Evolutionary conservation across 106 monocot genomes (phyloP).

Genomic region (Ottelia alismoides): DNA sequence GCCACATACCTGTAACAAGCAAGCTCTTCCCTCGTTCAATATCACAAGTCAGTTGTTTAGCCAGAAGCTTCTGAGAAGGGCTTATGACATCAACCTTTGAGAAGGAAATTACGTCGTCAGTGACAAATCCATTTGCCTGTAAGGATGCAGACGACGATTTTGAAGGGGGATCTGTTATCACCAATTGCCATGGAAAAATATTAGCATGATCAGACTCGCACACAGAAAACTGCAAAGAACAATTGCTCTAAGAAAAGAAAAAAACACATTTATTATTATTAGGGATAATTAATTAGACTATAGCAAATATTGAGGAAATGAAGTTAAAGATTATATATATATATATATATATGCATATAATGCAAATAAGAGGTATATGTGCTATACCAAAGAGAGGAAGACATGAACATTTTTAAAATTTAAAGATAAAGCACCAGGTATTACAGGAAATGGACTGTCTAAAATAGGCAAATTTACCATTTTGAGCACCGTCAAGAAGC

Average conservation of each 20-base stretch:
- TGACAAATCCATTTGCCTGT: conserved; percentile 12
- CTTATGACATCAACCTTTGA: conserved; percentile 68
- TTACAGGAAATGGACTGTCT: neutral
- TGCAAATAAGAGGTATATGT: no score
- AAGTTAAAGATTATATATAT: neutral
- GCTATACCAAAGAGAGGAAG: no score
- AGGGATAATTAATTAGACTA: neutral
- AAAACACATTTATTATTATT: neutral
- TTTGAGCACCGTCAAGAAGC: conserved; percentile 74
- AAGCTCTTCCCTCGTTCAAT: conserved; percentile 68
- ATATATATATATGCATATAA: no score
- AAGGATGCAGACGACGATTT: conserved; percentile 14
- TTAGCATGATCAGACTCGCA: neutral
- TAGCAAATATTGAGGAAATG: neutral
- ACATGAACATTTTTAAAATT: no score
- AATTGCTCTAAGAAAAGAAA: neutral
- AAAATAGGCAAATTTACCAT: conserved; percentile 18
- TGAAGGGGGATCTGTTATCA: no score
- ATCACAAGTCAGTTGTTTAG: conserved; percentile 62
- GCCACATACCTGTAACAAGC: conserved; percentile 71
- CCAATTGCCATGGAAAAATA: neutral
- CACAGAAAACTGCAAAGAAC: neutral
- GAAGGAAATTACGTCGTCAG: conserved; percentile 66
- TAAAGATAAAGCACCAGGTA: neutral
- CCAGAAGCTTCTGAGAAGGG: conserved; percentile 82